phyloP scores from a whole-genome alignment of 768 basidiomycete species.

The Leucocoprinus birnbaumii region DNA sequence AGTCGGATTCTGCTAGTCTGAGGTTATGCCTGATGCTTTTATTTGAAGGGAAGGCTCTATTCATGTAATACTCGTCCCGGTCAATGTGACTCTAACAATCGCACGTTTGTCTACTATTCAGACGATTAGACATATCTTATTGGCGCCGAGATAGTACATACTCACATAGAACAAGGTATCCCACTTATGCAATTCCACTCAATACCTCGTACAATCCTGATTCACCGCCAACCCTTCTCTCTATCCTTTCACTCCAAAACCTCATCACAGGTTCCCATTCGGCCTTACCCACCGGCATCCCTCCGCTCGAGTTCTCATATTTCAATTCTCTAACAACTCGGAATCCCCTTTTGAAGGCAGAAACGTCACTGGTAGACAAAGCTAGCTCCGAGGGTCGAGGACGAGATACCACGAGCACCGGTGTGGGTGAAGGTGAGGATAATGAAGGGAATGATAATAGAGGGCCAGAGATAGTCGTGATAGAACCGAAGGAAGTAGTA shows the following conservation, averaged over 20 bases:
- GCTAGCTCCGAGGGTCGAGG: slow-evolving; percentile 41
- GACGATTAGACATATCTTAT: background rate
- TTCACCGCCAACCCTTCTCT: slow-evolving; percentile 45
- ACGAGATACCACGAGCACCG: slow-evolving; percentile 59
- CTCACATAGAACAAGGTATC: background rate
- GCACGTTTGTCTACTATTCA: too few species aligned
- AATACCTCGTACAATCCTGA: slow-evolving; percentile 67
- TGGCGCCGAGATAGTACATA: background rate
- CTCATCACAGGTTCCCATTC: slow-evolving; percentile 87
- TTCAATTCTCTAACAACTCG: slow-evolving; percentile 44
- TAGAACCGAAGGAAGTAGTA: slow-evolving; percentile 49
- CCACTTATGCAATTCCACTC: slow-evolving; percentile 27
- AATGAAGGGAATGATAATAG: slow-evolving; percentile 77
- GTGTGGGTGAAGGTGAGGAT: slow-evolving; percentile 50
- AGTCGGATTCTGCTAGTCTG: too few species aligned
- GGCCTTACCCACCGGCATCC: slow-evolving; percentile 73
- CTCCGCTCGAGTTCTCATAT: slow-evolving; percentile 37
- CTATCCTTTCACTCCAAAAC: slow-evolving; percentile 77
- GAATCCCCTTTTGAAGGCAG: slow-evolving; percentile 63
- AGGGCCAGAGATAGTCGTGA: slow-evolving; percentile 69
- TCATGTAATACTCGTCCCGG: too few species aligned
- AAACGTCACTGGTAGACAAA: slow-evolving; percentile 41
- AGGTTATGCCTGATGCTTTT: too few species aligned
- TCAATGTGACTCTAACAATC: too few species aligned
- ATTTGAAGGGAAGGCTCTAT: too few species aligned